phyloP scores from a whole-genome alignment of 768 basidiomycete species.

The Harrya chromipes region DNA sequence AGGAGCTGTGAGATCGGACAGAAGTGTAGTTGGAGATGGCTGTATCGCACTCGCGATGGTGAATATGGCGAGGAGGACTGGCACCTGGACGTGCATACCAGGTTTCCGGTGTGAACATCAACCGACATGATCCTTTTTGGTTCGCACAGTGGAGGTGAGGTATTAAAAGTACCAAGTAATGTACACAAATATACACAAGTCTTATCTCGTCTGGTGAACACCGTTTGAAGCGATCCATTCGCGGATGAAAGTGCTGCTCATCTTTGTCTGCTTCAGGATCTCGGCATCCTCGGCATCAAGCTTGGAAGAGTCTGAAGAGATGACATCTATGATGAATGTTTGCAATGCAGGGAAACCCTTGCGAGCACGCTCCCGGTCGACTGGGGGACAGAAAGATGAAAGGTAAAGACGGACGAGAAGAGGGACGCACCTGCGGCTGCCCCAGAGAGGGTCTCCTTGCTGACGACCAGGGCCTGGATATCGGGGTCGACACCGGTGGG shows the following conservation, averaged over 20 bases:
- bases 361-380: constrained; percentile 57
- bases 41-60: constrained; percentile 1
- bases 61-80: constrained; percentile 1
- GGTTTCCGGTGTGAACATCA: no score
- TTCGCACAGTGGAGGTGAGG: no score
- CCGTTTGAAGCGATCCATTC: constrained; percentile 68
- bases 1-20: not conserved
- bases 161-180: no score
- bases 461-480: constrained; percentile 91
- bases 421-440: constrained; percentile 57
- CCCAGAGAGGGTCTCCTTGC: constrained; percentile 81
- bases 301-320: constrained; percentile 60
- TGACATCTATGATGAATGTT: constrained; percentile 85
- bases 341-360: constrained; percentile 57
- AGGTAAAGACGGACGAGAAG: constrained; percentile 6
- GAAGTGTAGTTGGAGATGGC: not conserved
- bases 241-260: constrained; percentile 93
- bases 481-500: constrained; percentile 86
- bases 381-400: constrained; percentile 36
- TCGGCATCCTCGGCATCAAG: constrained; percentile 66
- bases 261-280: constrained; percentile 73
- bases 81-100: constrained; percentile 5
- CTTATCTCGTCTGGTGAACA: constrained; percentile 6
- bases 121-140: not conserved
- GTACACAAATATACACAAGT: not conserved